phyloP scores from a whole-genome alignment of 2,329 filamentous ascomycete species.

The Aspergillus texensis region DNA sequence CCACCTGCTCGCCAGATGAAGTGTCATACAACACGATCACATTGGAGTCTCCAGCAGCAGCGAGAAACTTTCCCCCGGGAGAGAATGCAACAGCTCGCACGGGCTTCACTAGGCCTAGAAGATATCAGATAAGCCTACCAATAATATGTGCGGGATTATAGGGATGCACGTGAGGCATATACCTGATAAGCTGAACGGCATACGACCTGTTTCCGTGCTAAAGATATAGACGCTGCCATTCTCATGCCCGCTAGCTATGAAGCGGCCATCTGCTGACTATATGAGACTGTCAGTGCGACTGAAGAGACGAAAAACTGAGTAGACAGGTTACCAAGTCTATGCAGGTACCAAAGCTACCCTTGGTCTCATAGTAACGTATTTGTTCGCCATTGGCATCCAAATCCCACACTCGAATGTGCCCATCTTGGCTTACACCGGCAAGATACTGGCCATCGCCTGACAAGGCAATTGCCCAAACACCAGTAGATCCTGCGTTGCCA shows the following conservation, averaged over 20 bases:
- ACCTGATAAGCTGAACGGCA: slow-evolving; percentile 84
- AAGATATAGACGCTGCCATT: slow-evolving; percentile 93
- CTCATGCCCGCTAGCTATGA: slow-evolving; percentile 90
- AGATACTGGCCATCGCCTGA: slow-evolving; percentile 82
- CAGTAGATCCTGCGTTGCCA: slow-evolving; percentile 60
- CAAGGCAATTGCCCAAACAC: slow-evolving; percentile 85
- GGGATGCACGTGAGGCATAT: slow-evolving; percentile 28
- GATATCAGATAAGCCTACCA: slow-evolving; percentile 21
- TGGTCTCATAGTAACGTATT: slow-evolving; percentile 84
- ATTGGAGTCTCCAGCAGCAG: slow-evolving; percentile 84
- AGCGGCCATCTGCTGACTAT: slow-evolving; percentile 72
- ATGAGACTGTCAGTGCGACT: slow-evolving; percentile 16
- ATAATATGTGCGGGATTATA: not conserved
- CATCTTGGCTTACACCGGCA: slow-evolving; percentile 85
- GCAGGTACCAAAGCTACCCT: slow-evolving; percentile 87
- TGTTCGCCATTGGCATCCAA: slow-evolving; percentile 59
- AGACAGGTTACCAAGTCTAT: slow-evolving; percentile 68
- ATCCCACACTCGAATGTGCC: slow-evolving; percentile 88
- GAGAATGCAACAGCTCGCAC: slow-evolving; percentile 87
- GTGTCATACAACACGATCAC: slow-evolving; percentile 93
- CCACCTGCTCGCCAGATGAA: slow-evolving; percentile 87
- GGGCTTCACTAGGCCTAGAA: slow-evolving; percentile 76
- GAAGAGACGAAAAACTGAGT: slow-evolving; percentile 1
- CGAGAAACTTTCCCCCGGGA: slow-evolving; percentile 78
- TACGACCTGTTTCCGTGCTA: slow-evolving; percentile 83